Evolutionary conservation across 116 monocot genomes (phyloP).

Genomic region (Cymodocea nodosa): DNA sequence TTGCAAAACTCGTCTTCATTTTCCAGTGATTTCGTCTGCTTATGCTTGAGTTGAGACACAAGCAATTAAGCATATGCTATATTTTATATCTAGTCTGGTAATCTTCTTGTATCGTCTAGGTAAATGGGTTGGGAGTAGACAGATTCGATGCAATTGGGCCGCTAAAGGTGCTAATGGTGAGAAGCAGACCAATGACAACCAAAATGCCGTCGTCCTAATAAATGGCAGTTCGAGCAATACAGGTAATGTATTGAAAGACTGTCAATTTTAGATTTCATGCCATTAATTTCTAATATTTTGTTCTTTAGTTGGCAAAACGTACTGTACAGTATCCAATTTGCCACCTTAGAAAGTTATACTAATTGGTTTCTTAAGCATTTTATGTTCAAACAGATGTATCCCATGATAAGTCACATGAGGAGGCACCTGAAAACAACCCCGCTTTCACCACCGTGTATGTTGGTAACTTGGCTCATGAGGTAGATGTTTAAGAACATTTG

Average conservation of each 20-base stretch:
- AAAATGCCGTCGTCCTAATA: conserved; percentile 37
- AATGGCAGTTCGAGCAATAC: conserved; percentile 35
- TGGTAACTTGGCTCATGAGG: conserved; percentile 74
- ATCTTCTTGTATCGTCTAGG: conserved; percentile 15
- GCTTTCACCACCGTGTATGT: conserved; percentile 78
- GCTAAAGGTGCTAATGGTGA: conserved; percentile 48
- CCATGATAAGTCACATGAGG: conserved; percentile 28
- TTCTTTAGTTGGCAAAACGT: no score
- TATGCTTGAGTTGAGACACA: not conserved
- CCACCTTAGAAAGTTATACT: not conserved
- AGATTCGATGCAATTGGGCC: conserved; percentile 83
- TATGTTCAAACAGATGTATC: conserved; percentile 18
- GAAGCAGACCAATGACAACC: conserved; percentile 41
- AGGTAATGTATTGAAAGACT: conserved; percentile 8
- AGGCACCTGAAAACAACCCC: conserved; percentile 59
- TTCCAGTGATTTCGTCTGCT: not conserved
- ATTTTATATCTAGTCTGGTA: no score
- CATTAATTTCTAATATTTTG: no score
- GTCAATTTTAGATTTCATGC: not conserved
- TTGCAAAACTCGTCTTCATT: not conserved
- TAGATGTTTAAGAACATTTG: conserved; percentile 6
- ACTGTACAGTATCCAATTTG: no score
- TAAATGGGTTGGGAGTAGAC: conserved; percentile 73
- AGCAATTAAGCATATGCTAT: no score
- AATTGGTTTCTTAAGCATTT: conserved; percentile 3